Conservation (phyloP, 1,284 basidiomycete genomes). For the Cryptococcus sp. region DNA sequence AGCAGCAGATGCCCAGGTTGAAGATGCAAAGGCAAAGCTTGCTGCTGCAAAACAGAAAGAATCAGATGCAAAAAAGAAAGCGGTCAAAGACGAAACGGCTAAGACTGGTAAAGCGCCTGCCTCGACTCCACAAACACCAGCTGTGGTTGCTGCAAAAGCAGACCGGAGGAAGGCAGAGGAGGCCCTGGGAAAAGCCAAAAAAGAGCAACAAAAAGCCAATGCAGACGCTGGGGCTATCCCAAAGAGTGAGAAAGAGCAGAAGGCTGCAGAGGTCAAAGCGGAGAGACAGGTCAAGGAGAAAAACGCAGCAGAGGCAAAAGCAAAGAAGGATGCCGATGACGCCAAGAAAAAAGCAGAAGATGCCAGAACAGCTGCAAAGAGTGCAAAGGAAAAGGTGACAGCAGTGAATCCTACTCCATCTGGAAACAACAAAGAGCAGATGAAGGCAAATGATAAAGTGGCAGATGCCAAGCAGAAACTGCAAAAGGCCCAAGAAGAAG, state of each 20-base stretch:
- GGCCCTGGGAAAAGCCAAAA: background rate
- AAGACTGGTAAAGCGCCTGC: background rate
- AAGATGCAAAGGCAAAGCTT: background rate
- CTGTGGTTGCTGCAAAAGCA: background rate
- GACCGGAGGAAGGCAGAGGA: background rate
- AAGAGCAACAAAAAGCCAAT: background rate
- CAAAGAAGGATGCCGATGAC: background rate
- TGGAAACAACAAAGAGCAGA: background rate
- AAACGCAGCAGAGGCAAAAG: background rate
- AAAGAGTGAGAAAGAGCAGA: background rate
- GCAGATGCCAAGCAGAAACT: no score
- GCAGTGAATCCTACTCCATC: background rate
- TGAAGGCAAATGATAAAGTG: background rate
- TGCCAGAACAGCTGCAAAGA: background rate
- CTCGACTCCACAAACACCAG: background rate
- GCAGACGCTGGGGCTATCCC: background rate
- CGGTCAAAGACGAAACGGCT: background rate
- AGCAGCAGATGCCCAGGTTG: background rate
- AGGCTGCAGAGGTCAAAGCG: background rate
- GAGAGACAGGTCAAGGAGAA: background rate
- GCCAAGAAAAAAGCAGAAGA: background rate
- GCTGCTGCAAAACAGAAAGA: background rate
- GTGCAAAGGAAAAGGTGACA: background rate
- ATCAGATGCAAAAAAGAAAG: background rate
- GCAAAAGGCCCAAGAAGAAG: no score